These are phyloP conservation scores for Suillus bovinus DNA, from an alignment of 768 basidiomycete species.

Conservation along the genomic window DNA sequence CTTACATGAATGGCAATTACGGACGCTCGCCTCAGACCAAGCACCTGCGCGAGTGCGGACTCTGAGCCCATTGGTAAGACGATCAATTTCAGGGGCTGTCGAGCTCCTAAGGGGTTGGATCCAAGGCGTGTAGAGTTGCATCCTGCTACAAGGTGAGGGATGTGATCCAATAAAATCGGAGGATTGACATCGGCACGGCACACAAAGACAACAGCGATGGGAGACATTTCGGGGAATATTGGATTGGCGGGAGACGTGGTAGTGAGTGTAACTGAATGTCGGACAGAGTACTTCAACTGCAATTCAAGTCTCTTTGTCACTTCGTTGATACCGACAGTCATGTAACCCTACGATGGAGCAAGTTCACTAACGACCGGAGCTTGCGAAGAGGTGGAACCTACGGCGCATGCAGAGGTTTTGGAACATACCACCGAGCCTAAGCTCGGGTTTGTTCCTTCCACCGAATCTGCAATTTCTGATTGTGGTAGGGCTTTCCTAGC, in stretches of 20 bases:
- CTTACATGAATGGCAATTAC: conserved; percentile 63
- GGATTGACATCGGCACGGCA: conserved; percentile 80
- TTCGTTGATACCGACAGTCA: conserved; percentile 67
- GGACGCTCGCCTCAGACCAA: conserved; percentile 67
- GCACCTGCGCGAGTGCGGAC: conserved; percentile 49
- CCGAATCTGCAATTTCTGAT: neutral
- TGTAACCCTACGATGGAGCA: conserved; percentile 39
- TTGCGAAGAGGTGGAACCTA: neutral
- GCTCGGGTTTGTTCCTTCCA: neutral
- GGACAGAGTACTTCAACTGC: conserved; percentile 37
- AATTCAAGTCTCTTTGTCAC: conserved; percentile 70
- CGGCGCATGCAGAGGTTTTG: neutral
- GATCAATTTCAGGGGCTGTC: conserved; percentile 52
- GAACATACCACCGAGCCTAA: neutral
- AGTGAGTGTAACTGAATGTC: conserved; percentile 14
- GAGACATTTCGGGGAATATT: conserved; percentile 8
- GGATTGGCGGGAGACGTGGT: neutral
- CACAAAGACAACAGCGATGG: conserved; percentile 52
- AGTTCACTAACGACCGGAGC: neutral
- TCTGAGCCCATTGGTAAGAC: conserved; percentile 73
- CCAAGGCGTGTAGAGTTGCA: conserved; percentile 54
- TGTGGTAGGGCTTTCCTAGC: neutral
- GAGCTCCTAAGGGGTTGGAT: conserved; percentile 17
- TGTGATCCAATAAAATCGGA: conserved; percentile 65
- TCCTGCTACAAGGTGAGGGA: conserved; percentile 76